Evolutionary conservation across 2,329 filamentous ascomycete genomes (phyloP), one percentile per base, ranked within the genome.

Genomic region (Eurotiales sp.): DNA sequence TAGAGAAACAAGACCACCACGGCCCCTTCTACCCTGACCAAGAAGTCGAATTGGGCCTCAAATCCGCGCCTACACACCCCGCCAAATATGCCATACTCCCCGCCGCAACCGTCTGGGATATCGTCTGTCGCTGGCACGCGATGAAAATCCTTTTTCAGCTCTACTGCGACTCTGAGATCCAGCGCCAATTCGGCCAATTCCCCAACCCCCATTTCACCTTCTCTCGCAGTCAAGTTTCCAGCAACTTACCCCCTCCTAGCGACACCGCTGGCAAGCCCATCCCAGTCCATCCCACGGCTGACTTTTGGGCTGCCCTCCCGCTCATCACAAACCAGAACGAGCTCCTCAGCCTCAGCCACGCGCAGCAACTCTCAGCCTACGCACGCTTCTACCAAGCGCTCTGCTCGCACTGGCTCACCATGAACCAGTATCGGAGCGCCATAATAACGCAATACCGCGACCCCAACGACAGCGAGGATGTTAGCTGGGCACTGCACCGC

Each of bases 141-240:
- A 46, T 46, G 15, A 46, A 37, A 12, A 23, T 15, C 22, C 29
- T 46, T 6, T 46, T 46, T 14, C 8, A 46, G 15, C 27, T 46
- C 10, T 46, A 46, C 25, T 15, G 6, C 8, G 29, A 46, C 12
- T 30, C 25, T 25, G 4, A n/a, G 15, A 46, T 46, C 42, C n/a
- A 15, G 22, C 21, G n/a, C n/a, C n/a, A n/a, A n/a, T n/a, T n/a
- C n/a, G n/a, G n/a, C n/a, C n/a, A n/a, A n/a, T n/a, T n/a, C n/a
- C n/a, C n/a, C n/a, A n/a, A n/a, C n/a, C n/a, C n/a, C n/a, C n/a
- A n/a, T n/a, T n/a, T n/a, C n/a, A n/a, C n/a, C n/a, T n/a, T n/a
- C n/a, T n/a, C n/a, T n/a, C n/a, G n/a, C n/a, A n/a, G n/a, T n/a
- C n/a, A n/a, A n/a, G n/a, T n/a, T n/a, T n/a, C n/a, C n/a, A n/a